Evolutionary conservation across 2,329 filamentous ascomycete genomes (phyloP), one percentile per base, ranked within the genome.

Genomic region (Ilyonectria mors-panacis): DNA sequence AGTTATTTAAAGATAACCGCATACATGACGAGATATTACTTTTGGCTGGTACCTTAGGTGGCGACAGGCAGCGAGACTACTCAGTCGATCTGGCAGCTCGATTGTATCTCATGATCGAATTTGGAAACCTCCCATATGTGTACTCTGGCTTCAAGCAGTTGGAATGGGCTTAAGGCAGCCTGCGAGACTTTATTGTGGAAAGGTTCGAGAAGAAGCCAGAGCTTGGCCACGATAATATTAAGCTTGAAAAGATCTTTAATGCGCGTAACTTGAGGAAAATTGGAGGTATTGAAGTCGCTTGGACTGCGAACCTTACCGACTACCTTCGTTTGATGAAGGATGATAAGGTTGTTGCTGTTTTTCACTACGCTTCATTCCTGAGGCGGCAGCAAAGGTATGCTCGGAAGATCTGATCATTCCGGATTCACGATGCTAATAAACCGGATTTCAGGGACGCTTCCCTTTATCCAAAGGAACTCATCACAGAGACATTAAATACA

Each of bases 291-390:
- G 30, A 77, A 17, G 73, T 80, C 6, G 59, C 70, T 6, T 81
- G 78, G 74, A 85, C 83, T 0, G 72, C 76, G 23, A 84, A 85
- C 48, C 65, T 85, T 3, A 71, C 78, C 0, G 81, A 84, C 59
- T 83, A 85, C 66, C 73, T 85, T 2, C 76, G 76, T 2, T 51
- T 85, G 23, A 74, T 70, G 0, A 78, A 83, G 10, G 78, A 81
- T n/a, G 81, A 83, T 54, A 80, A 71, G 0, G 79, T 70, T 5
- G 70, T 85, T 0, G 68, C 76, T 12, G 72, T 85, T 1, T 85
- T 85, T 50, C 80, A 84, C 61, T 78, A 83, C 59, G 79, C 76
- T 0, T 79, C 79, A 0, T 82, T 84, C 47, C 70, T 84, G 26
- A 26, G 26, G 26, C 26, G 26, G 26, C 26, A 26, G 26, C 26